These are phyloP conservation scores for Incumbomyces delicatus DNA, from an alignment of 2,329 filamentous ascomycete genomes.

Conservation along the genomic window DNA sequence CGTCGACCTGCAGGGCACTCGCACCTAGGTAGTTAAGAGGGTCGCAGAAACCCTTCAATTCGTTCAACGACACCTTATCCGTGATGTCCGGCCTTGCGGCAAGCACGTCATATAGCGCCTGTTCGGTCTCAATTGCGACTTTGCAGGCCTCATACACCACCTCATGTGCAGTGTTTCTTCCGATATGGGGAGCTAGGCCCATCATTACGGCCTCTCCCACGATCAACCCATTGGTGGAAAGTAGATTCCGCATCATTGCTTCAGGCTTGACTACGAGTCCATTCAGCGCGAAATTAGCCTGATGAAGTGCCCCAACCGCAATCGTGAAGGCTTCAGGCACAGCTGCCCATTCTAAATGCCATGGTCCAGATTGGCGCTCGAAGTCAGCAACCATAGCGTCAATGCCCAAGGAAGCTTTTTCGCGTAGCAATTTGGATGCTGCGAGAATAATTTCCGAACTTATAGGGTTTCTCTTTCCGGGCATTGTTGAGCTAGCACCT, in stretches of 20 bases:
- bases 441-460: slow-evolving; percentile 48
- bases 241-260: slow-evolving; percentile 42
- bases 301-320: slow-evolving; percentile 43
- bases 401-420: slow-evolving; percentile 43
- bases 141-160: slow-evolving; percentile 48
- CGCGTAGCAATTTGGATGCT: slow-evolving; percentile 43
- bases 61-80: slow-evolving; percentile 34
- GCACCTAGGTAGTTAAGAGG: slow-evolving; percentile 37
- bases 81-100: slow-evolving; percentile 32
- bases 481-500: slow-evolving; percentile 48
- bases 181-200: slow-evolving; percentile 44
- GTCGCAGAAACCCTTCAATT: slow-evolving; percentile 47
- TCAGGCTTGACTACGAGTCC: slow-evolving; percentile 43
- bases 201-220: slow-evolving; percentile 54
- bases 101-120: slow-evolving; percentile 36
- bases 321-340: slow-evolving; percentile 46
- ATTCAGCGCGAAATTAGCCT: slow-evolving; percentile 44
- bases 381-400: slow-evolving; percentile 51
- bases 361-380: slow-evolving; percentile 48
- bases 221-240: slow-evolving; percentile 44
- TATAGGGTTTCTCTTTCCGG: slow-evolving; percentile 51
- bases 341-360: slow-evolving; percentile 51
- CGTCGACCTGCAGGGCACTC: slow-evolving; percentile 17
- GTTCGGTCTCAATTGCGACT: slow-evolving; percentile 37
- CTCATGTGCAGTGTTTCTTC: slow-evolving; percentile 46